Base-by-base conservation (phyloP, 768 basidiomycete species). In the Xerocomus spinulosus region DNA sequence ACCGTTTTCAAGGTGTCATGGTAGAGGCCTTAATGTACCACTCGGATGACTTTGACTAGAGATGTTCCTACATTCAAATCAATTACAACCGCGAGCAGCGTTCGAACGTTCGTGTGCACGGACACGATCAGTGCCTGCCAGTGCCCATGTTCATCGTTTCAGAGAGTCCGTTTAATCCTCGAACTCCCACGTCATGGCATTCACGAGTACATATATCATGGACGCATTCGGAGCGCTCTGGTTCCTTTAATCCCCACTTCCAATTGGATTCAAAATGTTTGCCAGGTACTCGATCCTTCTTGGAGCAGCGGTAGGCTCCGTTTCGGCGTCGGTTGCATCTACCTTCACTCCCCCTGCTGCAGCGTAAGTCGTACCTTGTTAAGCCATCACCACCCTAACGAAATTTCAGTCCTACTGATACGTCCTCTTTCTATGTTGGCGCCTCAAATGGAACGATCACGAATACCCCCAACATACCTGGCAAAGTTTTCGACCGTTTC, bases 401-500 rank as follows among this genome's bases (percentile, higher is more conserved):
- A 37, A 15, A 9, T 28, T 24, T 30, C 21, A 68, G 66, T 40
- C 64, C 64, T 3, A 64, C 64, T 4, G 58, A 54, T 34, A 46
- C 52, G n/a, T 68, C 58, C 24, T 2, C 69, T 32, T 72, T 73
- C 63, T 78, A 78, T 54, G 54, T 66, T 20, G 75, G 76, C 13
- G 29, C 56, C 21, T 68, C 61, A 43, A 78, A 79, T 51, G 60
- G 60, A 49, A 75, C 76, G 12, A 67, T 80, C 38, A 50, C 67
- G 26, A 73, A 73, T 52, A 18, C 56, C 1, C 58, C 67, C 12
- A 28, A 64, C 36, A 74, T 78, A 4, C 33, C 64, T 1, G 78
- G 78, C 32, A 63, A 66, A 44, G 66, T 63, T 17, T 79, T 77
- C 49, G 69, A 77, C 51, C 68, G 77, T 6, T 71, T 80, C 65